These are phyloP conservation scores for Cyberlindnera amylophila DNA, from an alignment of 805 yeast genomes.

Conservation along the genomic window DNA sequence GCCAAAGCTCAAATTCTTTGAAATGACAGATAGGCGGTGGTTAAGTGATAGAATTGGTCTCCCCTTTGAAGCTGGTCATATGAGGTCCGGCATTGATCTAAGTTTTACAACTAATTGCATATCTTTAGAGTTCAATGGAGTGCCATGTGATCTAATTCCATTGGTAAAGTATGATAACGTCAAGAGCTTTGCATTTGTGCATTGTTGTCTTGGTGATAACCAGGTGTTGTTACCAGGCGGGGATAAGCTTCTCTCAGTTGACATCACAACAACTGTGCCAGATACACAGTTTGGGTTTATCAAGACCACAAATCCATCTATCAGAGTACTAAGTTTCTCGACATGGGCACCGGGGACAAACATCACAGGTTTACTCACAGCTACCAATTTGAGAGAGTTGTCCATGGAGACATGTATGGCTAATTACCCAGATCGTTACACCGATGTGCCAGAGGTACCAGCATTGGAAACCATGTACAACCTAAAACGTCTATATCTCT, in stretches of 20 bases:
- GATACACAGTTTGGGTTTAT: background rate
- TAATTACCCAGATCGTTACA: background rate
- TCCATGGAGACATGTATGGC: background rate
- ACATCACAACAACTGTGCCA: background rate
- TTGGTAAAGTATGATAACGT: background rate
- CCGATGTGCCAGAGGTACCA: background rate
- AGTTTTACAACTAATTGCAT: slow-evolving; percentile 1
- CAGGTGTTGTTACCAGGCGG: background rate
- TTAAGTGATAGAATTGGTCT: background rate
- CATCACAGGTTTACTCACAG: background rate
- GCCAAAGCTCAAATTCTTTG: background rate
- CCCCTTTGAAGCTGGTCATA: no score
- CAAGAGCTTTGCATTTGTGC: slow-evolving; percentile 3
- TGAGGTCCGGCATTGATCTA: no score
- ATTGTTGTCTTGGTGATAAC: slow-evolving; percentile 6
- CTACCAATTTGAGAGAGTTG: background rate
- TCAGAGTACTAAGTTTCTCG: background rate
- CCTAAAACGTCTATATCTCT: background rate
- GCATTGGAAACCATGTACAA: background rate
- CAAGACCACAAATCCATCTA: background rate
- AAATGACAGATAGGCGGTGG: background rate
- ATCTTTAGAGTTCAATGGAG: slow-evolving; percentile 6
- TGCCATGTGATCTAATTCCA: slow-evolving; percentile 5
- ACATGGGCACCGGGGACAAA: background rate
- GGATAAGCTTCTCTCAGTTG: background rate